A percentile compares a stretch with the other conserved stretches of the same genome.
Conservation (phyloP, 805 yeast species). For the Yamadazyma ubonensis region DNA sequence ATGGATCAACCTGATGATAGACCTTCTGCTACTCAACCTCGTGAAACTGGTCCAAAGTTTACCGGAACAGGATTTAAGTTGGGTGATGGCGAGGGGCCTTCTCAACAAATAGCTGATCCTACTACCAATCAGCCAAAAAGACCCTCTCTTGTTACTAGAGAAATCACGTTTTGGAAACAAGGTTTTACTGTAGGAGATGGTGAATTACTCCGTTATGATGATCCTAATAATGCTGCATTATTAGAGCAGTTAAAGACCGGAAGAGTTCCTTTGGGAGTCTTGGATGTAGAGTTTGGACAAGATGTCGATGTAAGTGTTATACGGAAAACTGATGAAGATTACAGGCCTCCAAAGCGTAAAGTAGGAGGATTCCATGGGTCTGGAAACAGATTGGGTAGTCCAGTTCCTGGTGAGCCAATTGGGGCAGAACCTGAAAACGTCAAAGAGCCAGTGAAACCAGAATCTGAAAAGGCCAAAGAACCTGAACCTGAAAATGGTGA, state of each 20-base stretch:
- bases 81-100: slow-evolving; percentile 46
- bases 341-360: slow-evolving; percentile 59
- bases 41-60: slow-evolving; percentile 28
- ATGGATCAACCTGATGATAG: slow-evolving; percentile 38
- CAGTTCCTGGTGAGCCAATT: slow-evolving; percentile 69
- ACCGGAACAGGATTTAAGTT: slow-evolving; percentile 53
- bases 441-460: slow-evolving; percentile 13
- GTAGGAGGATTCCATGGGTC: slow-evolving; percentile 71
- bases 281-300: slow-evolving; percentile 85
- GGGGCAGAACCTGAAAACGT: no score
- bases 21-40: slow-evolving; percentile 30
- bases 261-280: slow-evolving; percentile 80
- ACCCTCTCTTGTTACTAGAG: slow-evolving; percentile 62
- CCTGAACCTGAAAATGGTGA: slow-evolving; percentile 50
- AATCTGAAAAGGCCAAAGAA: slow-evolving; percentile 17
- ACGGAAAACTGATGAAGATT: slow-evolving; percentile 79
- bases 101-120: slow-evolving; percentile 36
- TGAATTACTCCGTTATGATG: slow-evolving; percentile 79
- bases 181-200: slow-evolving; percentile 97
- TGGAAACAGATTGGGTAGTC: slow-evolving; percentile 88
- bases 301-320: slow-evolving; percentile 90
- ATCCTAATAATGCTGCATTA: slow-evolving; percentile 80
- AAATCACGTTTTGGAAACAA: slow-evolving; percentile 92
- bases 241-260: slow-evolving; percentile 83
- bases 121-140: slow-evolving; percentile 18